Evolutionary conservation across 805 yeast species (phyloP), one percentile per base, ranked within the genome.

Genomic region (Torulaspora delbrueckii): DNA sequence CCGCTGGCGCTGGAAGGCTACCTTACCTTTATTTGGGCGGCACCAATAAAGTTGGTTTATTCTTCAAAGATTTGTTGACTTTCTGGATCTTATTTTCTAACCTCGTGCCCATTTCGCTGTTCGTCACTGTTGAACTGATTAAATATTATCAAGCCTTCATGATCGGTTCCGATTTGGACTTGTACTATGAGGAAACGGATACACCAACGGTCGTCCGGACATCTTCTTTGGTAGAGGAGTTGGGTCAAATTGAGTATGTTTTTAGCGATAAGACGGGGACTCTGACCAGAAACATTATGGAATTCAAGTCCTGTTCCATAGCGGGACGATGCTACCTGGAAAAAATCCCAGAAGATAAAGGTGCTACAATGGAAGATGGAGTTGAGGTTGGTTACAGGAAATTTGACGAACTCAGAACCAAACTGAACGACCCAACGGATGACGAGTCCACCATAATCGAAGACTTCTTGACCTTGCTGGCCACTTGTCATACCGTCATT

Each of bases 261-360:
- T 93, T 93, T 69, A 86, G 96, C 65, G 99, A 93, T 66, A 93
- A 93, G 63, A 93, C 99, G 0, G 99, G 99, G 25, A 93, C 99
- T 0, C 73, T 93, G 48, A 93, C 99, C 0, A 72, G 97, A 66
- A 93, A 93, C 61, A 84, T 93, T 45, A 93, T 93, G 99, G 98
- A 89, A 66, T 93, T 87, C 69, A 89, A 86, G 63, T 81, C 93
- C 7, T 89, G 96, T 58, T 79, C 96, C 0, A 88, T 93, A 60
- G 97, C 89, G 2, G 99, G 98, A 0, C 79, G 78, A 44, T 86
- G 96, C 60, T 93, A 90, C 63, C 85, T 88, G 31, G 85, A 77
- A 42, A 86, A 81, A 33, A 84, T 93, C 26, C 98, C 99, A 0
- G 99, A 93, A 59, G 99, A 91, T 60, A 82, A 80, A 42, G 76